Evolutionary conservation across 441 rosid genomes (phyloP), one percentile per base, ranked within the genome.

Genomic region (Gossypium gossypioides): DNA sequence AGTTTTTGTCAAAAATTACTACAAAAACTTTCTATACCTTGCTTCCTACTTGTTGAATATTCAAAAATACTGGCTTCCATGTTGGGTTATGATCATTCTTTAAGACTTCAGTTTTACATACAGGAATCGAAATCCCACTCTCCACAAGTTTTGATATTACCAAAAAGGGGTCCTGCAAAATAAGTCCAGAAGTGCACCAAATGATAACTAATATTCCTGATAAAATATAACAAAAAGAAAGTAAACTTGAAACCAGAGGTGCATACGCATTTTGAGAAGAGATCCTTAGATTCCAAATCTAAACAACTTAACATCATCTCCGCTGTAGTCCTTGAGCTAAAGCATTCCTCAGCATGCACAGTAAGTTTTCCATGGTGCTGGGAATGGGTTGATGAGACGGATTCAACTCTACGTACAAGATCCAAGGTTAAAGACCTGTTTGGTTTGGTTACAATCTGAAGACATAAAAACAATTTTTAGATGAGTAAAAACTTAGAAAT

Each of bases 21-120:
- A 10, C 32, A 4, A 66, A 21, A 60, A 68, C 15, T 12, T 71
- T 54, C 2, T 44, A 62, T 86, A 93, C 98, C 96, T 91, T 93
- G 86, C 93, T 88, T 82, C 96, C 97, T 34, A 91, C 88, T 87
- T 91, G 97, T 79, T 91, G 96, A 75, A 87, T 83, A 78, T 85
- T 93, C 76, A 93, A 78, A 84, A 76, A 88, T 64, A 94, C 78
- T 59, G 93, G 86, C 74, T 94, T 88, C 97, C 98, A 91, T 55
- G 72, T 48, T 62, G 96, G 96, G 74, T 79, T 83, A 15, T 76
- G 76, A 74, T 90, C 91, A 79, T 91, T 94, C 87, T 87, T 90
- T 64, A 89, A 66, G 71, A 91, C 96, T 82, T 94, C 96, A 37
- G 98, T 90, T 84, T 90, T 94, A 69, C 93, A 90, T 18, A 91